phyloP scores from a whole-genome alignment of 495 filamentous ascomycete species.

The Podospora pseudopauciseta region DNA sequence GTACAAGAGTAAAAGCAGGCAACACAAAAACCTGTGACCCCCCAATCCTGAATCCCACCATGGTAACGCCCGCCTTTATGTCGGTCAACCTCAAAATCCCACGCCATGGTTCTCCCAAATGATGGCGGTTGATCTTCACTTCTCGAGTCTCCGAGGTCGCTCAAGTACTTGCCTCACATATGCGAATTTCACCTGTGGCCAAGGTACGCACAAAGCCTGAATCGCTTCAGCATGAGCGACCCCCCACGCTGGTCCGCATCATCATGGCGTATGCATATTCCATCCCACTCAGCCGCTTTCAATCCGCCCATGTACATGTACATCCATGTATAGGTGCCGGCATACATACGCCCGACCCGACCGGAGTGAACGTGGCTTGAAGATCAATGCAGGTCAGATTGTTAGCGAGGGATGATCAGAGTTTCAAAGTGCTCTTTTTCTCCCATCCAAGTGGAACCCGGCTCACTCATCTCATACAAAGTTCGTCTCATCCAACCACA shows the following conservation, averaged over 20 bases:
- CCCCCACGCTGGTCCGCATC: not conserved
- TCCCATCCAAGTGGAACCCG: not conserved
- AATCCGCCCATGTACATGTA: not conserved
- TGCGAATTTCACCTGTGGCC: not conserved
- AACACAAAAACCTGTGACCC: too few relatives aligned
- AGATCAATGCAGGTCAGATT: not conserved
- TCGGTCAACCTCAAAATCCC: not conserved
- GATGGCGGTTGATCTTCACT: too few relatives aligned
- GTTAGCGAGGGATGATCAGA: not conserved
- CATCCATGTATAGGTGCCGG: not conserved
- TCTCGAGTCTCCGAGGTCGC: not conserved
- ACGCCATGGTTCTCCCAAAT: not conserved
- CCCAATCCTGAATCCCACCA: not conserved
- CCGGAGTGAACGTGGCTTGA: not conserved
- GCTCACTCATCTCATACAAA: not conserved
- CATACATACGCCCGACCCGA: not conserved
- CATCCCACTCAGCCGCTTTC: not conserved
- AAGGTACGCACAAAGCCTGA: not conserved
- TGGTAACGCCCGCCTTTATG: not conserved
- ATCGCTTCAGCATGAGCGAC: not conserved
- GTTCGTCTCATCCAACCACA: too few relatives aligned
- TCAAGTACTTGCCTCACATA: not conserved
- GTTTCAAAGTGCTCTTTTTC: not conserved
- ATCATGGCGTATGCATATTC: not conserved
- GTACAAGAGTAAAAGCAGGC: not conserved